These are phyloP conservation scores for Skeletonema tropicum DNA, from an alignment of 108 stramenopile species.

Conservation along the genomic window DNA sequence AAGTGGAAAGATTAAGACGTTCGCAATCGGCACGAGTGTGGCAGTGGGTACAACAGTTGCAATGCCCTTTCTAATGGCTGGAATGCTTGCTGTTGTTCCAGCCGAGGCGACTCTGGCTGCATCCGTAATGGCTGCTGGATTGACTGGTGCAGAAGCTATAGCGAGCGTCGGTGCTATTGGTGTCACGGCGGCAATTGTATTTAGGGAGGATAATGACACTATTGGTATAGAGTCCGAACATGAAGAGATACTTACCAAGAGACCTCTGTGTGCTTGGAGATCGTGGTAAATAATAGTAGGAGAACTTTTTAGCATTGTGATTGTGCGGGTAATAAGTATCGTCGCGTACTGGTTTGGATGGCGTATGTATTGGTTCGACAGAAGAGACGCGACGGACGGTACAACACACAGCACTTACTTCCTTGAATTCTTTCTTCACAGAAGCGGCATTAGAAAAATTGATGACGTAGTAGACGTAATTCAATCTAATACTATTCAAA, in stretches of 20 bases:
- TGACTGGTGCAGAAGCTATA: slow-evolving; percentile 49
- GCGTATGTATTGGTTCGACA: too few relatives aligned
- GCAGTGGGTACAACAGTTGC: slow-evolving; percentile 58
- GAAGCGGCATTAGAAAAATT: too few relatives aligned
- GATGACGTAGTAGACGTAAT: too few relatives aligned
- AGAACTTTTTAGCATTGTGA: too few relatives aligned
- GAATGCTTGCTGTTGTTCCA: slow-evolving; percentile 42
- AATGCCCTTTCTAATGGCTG: slow-evolving; percentile 62
- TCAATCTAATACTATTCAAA: too few relatives aligned
- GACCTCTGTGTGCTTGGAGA: slow-evolving; percentile 56
- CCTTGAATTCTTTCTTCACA: too few relatives aligned
- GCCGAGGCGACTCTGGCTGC: slow-evolving; percentile 46
- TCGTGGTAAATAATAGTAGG: slow-evolving; percentile 23
- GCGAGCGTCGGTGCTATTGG: slow-evolving; percentile 53
- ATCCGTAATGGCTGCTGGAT: slow-evolving; percentile 34
- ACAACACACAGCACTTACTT: too few relatives aligned
- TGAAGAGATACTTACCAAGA: slow-evolving; percentile 37
- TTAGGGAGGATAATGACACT: slow-evolving; percentile 27
- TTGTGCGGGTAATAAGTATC: too few relatives aligned
- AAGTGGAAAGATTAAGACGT: slow-evolving; percentile 53
- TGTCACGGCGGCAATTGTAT: slow-evolving; percentile 45
- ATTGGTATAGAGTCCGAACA: slow-evolving; percentile 30
- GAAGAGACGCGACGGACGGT: too few relatives aligned
- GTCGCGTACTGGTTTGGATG: too few relatives aligned
- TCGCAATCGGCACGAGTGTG: slow-evolving; percentile 51